Conservation (phyloP, 768 basidiomycete species). For the Russula virescens region DNA sequence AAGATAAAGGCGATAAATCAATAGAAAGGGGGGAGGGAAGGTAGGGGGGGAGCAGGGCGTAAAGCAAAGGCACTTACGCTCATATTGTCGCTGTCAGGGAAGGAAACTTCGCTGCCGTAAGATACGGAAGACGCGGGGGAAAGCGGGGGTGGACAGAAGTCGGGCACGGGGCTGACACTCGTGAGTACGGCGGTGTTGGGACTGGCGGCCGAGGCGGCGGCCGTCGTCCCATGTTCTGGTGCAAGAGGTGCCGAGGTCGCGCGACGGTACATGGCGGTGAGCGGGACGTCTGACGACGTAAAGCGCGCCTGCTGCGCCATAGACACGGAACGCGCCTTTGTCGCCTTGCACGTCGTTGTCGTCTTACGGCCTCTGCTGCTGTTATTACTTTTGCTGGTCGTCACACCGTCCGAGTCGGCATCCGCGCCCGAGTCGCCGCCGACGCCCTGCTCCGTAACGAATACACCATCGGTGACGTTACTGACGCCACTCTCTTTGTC, state of each 20-base stretch:
- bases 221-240: neutral
- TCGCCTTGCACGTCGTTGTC: neutral
- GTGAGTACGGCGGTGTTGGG: neutral
- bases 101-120: slow-evolving; percentile 20
- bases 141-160: slow-evolving; percentile 13
- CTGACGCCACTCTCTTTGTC: slow-evolving; percentile 32
- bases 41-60: neutral
- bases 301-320: slow-evolving; percentile 32
- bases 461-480: slow-evolving; percentile 28
- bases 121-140: slow-evolving; percentile 21
- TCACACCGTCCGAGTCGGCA: neutral
- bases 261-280: slow-evolving; percentile 63
- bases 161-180: neutral
- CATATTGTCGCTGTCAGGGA: slow-evolving; percentile 18
- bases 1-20: neutral
- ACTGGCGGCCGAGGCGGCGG: neutral
- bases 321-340: slow-evolving; percentile 20
- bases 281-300: slow-evolving; percentile 35
- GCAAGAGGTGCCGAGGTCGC: slow-evolving; percentile 42
- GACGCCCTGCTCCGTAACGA: slow-evolving; percentile 14
- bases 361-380: neutral
- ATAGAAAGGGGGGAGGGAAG: neutral
- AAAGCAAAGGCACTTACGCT: slow-evolving; percentile 5
- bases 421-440: neutral
- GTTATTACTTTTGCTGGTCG: neutral